Base-by-base conservation (phyloP, 1,284 basidiomycete genomes). In the Moniliella sp. region DNA sequence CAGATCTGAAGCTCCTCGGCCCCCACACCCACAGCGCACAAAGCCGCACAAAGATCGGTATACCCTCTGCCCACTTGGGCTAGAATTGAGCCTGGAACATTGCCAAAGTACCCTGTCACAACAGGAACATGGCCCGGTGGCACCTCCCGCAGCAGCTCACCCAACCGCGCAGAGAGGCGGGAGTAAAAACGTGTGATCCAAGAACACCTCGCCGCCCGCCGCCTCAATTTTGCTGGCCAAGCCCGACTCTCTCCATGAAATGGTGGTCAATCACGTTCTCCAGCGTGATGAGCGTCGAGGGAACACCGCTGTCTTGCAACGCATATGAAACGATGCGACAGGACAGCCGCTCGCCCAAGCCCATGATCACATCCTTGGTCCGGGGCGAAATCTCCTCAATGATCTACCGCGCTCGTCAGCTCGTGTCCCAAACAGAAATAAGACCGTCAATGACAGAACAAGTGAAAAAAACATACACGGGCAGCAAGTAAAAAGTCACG, bases 1-100 rank as follows among this genome's bases (percentile, higher is more conserved):
- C 88, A 97, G 34, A 97, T 86, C 65, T 97, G 88, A n/a, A 97
- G 69, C 62, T 97, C 88, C 2, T 75, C 68, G 1, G 88, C 88
- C 3, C 43, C 31, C n/a, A n/a, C n/a, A 2, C 86, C 88, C 7
- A 83, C 88, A 0, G 88, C 80, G 25, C 88, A 32, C 3, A 97
- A 66, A 0, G 91, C 83, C 2, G 88, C 76, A 36, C 84, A 77
- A 11, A 97, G 70, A 61, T 97, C 88, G 1, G 86, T 94, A 64
- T 97, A 97, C 0, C 88, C n/a, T n/a, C 91, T 71, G 5, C 88
- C 91, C 28, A 97, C 76, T 63, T 97, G 91, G 15, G 71, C 70
- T 4, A 97, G 68, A 9, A 97, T 69, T 0, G 88, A 94, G 21
- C 88, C 88, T 4, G 88, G 88, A 0, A 97, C 77, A 8, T 83